Base-by-base conservation (phyloP, 2,329 filamentous ascomycete species). In the Ophiocordyceps polyrhachis-furcata region DNA sequence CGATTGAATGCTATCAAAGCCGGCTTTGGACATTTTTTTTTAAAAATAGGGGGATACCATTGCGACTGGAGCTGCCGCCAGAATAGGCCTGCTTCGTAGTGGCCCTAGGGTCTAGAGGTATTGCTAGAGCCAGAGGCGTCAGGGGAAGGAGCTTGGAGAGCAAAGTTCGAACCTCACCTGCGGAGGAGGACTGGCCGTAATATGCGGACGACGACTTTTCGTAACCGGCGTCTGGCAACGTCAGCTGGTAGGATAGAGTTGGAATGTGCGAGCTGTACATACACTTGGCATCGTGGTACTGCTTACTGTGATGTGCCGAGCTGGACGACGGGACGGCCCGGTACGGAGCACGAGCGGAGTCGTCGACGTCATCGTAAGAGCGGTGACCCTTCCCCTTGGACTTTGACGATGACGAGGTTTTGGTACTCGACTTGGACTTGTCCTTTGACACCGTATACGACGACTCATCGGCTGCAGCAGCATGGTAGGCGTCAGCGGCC, bases 301-400 rank as follows among this genome's bases (percentile, higher is more conserved):
- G n/a, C 20, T 25, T 17, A 40, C 41, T 40, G 9, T 28, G 25
- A 28, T 28, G 9, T 28, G 25, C 25, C 25, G 25, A 28, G 25
- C 25, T 11, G 41, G 44, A 28, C 15, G 44, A 28, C 15, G 43
- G 11, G 15, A 32, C 7, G 32, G 15, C 14, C 13, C 23, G 8
- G 20, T 32, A 32, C 14, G 37, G 17, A 12, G 29, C 31, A n/a
- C 32, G 43, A 15, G 15, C n/a, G 40, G 25, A 41, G 5, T 37
- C 43, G 12, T 29, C 40, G 9, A 25, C 43, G 44, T 44, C 43
- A 21, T 45, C 43, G 25, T 37, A 48, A 35, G 46, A 17, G 2
- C 49, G 49, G n/a, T 46, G 44, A n/a, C n/a, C n/a, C 29, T 46
- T 50, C 19, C 45, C 40, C 38, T 48, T 51, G 41, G 28, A 29